Evolutionary conservation across 2,329 filamentous ascomycete genomes (phyloP).

Genomic region (Cercospora citrullina): DNA sequence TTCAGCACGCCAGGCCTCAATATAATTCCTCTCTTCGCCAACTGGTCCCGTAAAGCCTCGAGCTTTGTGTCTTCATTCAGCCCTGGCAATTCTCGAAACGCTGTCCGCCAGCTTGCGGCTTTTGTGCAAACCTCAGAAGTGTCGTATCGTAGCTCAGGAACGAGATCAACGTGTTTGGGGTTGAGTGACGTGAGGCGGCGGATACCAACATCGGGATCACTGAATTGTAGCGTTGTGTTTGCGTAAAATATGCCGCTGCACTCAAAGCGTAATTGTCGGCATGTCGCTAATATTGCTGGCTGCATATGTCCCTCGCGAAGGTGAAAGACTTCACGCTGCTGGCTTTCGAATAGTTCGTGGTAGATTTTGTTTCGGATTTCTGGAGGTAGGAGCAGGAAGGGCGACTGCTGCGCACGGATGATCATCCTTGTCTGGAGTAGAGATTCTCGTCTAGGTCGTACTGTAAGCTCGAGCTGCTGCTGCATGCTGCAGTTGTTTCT

Average conservation of each 20-base stretch:
- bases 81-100: conserved; percentile 22
- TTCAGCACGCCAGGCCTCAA: conserved; percentile 21
- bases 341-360: conserved; percentile 9
- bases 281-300: conserved; percentile 17
- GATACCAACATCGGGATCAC: conserved; percentile 15
- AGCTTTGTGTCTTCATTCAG: conserved; percentile 27
- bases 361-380: conserved; percentile 25
- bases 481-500: background rate
- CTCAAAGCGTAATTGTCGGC: conserved; percentile 18
- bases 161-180: conserved; percentile 15
- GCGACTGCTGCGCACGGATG: conserved; percentile 1
- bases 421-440: background rate
- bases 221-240: conserved; percentile 24
- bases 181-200: conserved; percentile 15
- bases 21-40: conserved; percentile 17
- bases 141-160: conserved; percentile 25
- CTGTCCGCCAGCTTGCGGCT: conserved; percentile 23
- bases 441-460: background rate
- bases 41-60: conserved; percentile 20
- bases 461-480: background rate
- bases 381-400: conserved; percentile 16
- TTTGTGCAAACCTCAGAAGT: conserved; percentile 20
- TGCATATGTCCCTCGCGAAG: conserved; percentile 16
- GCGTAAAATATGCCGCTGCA: conserved; percentile 17
- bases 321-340: conserved; percentile 10